phyloP scores from a whole-genome alignment of 1,139 yeast genomes.

The Komagataea norvegica region DNA sequence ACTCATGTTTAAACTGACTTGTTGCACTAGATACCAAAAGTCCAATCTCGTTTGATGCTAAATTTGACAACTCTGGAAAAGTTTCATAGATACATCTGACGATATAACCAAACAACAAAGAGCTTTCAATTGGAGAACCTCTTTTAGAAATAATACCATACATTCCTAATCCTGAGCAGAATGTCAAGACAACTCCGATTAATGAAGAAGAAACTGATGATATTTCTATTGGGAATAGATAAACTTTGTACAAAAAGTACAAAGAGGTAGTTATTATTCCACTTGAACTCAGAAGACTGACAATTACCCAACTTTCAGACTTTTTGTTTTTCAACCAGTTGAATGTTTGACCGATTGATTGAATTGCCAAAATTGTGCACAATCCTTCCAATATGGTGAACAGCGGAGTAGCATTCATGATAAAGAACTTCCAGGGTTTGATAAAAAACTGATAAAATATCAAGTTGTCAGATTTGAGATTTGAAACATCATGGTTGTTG shows the following conservation, averaged over 20 bases:
- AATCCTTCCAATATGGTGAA: slow-evolving; percentile 91
- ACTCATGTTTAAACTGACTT: slow-evolving; percentile 26
- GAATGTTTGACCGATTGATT: slow-evolving; percentile 82
- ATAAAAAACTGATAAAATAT: slow-evolving; percentile 37
- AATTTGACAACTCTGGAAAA: slow-evolving; percentile 68
- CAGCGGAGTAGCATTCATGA: slow-evolving; percentile 79
- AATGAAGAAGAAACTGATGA: slow-evolving; percentile 75
- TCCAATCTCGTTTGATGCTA: slow-evolving; percentile 37
- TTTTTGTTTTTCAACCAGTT: slow-evolving; percentile 53
- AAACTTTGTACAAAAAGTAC: slow-evolving; percentile 78
- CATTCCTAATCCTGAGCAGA: slow-evolving; percentile 68
- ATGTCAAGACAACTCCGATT: slow-evolving; percentile 77
- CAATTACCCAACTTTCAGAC: slow-evolving; percentile 76
- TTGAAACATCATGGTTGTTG: slow-evolving; percentile 27
- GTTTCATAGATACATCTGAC: slow-evolving; percentile 90
- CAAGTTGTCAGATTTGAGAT: slow-evolving; percentile 18
- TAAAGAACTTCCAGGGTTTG: slow-evolving; percentile 61
- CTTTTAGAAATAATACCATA: slow-evolving; percentile 80
- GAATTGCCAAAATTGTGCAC: slow-evolving; percentile 83
- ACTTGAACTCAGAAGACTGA: slow-evolving; percentile 69
- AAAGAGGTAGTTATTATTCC: slow-evolving; percentile 69
- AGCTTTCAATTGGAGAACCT: slow-evolving; percentile 87
- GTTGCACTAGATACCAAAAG: slow-evolving; percentile 32
- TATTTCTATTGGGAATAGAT: slow-evolving; percentile 64
- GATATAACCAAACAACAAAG: slow-evolving; percentile 80